Evolutionary conservation across 345 rosid genomes (phyloP).

Genomic region (Erodium maritimum): DNA sequence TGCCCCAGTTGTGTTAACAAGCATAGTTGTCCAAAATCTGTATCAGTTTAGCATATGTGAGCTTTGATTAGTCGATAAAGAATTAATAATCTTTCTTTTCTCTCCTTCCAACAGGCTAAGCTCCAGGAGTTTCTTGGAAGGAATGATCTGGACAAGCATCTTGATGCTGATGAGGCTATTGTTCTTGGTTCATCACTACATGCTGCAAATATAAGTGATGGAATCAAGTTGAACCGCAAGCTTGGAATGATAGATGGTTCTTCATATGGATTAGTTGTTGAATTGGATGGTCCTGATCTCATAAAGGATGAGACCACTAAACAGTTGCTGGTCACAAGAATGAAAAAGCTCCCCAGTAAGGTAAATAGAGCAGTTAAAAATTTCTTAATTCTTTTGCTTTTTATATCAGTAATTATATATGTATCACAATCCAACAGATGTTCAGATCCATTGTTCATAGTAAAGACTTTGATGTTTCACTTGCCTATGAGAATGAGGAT

Average conservation of each 20-base stretch:
- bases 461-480: conserved; percentile 89
- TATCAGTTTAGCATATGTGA: neutral
- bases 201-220: conserved; percentile 99
- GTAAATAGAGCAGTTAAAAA: conserved; percentile 23
- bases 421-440: conserved; percentile 43
- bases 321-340: conserved; percentile 71
- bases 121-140: conserved; percentile 90
- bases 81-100: neutral
- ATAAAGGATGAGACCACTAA: conserved; percentile 54
- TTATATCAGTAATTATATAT: neutral
- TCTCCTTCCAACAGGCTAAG: conserved; percentile 46
- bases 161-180: conserved; percentile 98
- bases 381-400: neutral
- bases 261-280: conserved; percentile 60
- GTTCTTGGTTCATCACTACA: conserved; percentile 87
- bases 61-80: conserved; percentile 3
- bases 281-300: conserved; percentile 68
- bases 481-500: conserved; percentile 65
- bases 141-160: conserved; percentile 84
- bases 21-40: neutral
- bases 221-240: conserved; percentile 88
- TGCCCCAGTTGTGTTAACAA: neutral
- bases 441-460: conserved; percentile 61
- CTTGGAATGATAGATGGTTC: conserved; percentile 96
- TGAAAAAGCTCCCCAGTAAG: conserved; percentile 97